Percentiles rank a stretch among this genome's conserved stretches.
These are phyloP conservation scores for Hygrocybe coccinea DNA, from an alignment of 768 basidiomycete genomes.

Conservation along the genomic window DNA sequence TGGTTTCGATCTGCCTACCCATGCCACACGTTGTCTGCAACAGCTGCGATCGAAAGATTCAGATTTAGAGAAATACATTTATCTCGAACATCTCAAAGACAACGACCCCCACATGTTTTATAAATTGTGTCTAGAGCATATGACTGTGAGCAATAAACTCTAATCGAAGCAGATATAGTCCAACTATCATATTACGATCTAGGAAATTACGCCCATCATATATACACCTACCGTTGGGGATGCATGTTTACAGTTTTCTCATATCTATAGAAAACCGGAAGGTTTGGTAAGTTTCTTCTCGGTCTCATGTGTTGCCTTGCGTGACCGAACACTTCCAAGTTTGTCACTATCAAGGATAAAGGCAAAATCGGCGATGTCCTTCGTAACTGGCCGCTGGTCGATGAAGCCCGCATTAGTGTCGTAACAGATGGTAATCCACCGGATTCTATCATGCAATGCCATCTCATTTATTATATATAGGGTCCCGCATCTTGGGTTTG, in stretches of 20 bases:
- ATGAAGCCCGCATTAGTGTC: slow-evolving; percentile 82
- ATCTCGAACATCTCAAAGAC: slow-evolving; percentile 68
- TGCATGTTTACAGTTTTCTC: slow-evolving; percentile 79
- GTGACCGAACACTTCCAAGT: slow-evolving; percentile 37
- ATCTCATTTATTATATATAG: slow-evolving; percentile 39
- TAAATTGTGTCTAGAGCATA: slow-evolving; percentile 62
- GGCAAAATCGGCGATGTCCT: slow-evolving; percentile 71
- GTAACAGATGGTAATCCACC: slow-evolving; percentile 74
- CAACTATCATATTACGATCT: neutral
- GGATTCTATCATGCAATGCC: neutral
- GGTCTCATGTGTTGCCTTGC: slow-evolving; percentile 9
- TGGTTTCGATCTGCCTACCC: slow-evolving; percentile 46
- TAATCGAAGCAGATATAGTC: neutral
- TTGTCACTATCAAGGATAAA: slow-evolving; percentile 77
- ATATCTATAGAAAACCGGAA: slow-evolving; percentile 71
- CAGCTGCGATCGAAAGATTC: slow-evolving; percentile 74
- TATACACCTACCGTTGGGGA: slow-evolving; percentile 94
- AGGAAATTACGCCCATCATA: slow-evolving; percentile 69
- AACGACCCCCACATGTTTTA: slow-evolving; percentile 76
- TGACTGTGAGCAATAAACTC: slow-evolving; percentile 32
- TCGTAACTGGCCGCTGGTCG: slow-evolving; percentile 62
- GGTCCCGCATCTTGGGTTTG: slow-evolving; percentile 83
- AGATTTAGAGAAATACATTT: slow-evolving; percentile 80
- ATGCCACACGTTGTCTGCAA: slow-evolving; percentile 54
- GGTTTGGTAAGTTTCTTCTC: slow-evolving; percentile 50